Evolutionary conservation across 179 eudicot genomes (phyloP).

Genomic region (Gypsophila paniculata): DNA sequence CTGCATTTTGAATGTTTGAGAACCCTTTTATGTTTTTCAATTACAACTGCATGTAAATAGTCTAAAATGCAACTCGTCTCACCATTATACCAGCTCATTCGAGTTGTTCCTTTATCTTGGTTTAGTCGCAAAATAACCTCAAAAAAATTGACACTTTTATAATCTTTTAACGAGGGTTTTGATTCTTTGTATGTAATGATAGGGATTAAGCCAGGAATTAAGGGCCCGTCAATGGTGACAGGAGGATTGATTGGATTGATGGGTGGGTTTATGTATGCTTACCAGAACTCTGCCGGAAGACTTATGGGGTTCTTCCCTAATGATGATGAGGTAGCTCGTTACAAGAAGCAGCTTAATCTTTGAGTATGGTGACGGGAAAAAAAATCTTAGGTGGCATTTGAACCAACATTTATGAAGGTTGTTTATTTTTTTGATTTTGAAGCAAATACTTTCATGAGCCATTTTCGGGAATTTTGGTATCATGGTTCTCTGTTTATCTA

Average conservation of each 20-base stretch:
- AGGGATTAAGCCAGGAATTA: conserved; percentile 88
- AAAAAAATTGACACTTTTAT: background rate
- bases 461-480: background rate
- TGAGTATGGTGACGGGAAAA: conserved; percentile 12
- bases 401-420: background rate
- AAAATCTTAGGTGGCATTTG: background rate
- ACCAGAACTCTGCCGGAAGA: conserved; percentile 90
- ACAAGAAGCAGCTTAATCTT: conserved; percentile 49
- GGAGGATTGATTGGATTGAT: conserved; percentile 84
- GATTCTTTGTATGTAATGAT: conserved; percentile 18
- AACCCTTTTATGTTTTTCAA: background rate
- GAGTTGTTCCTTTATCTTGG: too few relatives aligned
- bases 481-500: background rate
- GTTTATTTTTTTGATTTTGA: background rate
- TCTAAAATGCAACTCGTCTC: background rate
- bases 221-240: conserved; percentile 96
- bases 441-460: background rate
- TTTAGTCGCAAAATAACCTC: too few relatives aligned
- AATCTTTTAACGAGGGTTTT: background rate
- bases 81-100: too few relatives aligned
- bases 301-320: conserved; percentile 98
- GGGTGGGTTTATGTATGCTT: conserved; percentile 98
- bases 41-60: background rate
- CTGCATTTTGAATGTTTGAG: background rate
- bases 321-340: conserved; percentile 81